phyloP scores from a whole-genome alignment of 495 filamentous ascomycete genomes.

The Thermothielavioides terrestris region DNA sequence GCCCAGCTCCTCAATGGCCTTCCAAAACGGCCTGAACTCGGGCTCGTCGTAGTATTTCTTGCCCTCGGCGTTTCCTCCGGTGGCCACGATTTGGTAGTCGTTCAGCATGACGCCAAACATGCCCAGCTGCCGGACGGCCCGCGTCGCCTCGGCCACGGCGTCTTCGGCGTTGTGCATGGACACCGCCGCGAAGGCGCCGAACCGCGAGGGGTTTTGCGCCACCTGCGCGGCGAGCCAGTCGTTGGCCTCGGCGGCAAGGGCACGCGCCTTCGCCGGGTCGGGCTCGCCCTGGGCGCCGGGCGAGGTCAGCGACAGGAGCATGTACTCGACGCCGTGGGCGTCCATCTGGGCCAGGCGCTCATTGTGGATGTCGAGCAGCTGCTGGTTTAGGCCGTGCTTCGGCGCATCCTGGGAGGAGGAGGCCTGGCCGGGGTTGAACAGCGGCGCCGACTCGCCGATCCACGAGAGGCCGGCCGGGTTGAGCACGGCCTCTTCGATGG shows the following conservation, averaged over 20 bases:
- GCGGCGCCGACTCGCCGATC: conserved; percentile 20
- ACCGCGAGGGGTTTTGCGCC: conserved; percentile 40
- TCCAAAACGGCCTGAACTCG: conserved; percentile 52
- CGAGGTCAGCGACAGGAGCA: conserved; percentile 47
- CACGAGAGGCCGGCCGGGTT: conserved; percentile 29
- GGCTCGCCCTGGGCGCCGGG: conserved; percentile 52
- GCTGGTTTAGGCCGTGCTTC: conserved; percentile 7
- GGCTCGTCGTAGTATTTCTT: conserved; percentile 53
- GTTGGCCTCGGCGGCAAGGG: conserved; percentile 42
- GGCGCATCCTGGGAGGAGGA: not conserved
- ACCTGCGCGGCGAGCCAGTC: conserved; percentile 50
- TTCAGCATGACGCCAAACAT: conserved; percentile 54
- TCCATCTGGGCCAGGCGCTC: conserved; percentile 46
- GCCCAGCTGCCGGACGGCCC: conserved; percentile 46
- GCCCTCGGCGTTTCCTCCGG: conserved; percentile 28
- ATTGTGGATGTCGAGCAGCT: conserved; percentile 36
- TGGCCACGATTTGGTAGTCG: conserved; percentile 36
- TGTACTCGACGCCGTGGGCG: conserved; percentile 52
- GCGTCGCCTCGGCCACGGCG: conserved; percentile 46
- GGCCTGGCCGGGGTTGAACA: conserved; percentile 20
- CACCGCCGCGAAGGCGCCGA: conserved; percentile 47
- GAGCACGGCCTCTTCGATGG: conserved; percentile 50
- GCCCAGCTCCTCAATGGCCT: conserved; percentile 46
- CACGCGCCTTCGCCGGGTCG: conserved; percentile 26
- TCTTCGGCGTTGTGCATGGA: conserved; percentile 38